Percentiles rank a stretch among this genome's conserved stretches.
Conservation (phyloP, 2,329 filamentous ascomycete genomes). For the Pseudogymnoascus sp. region DNA sequence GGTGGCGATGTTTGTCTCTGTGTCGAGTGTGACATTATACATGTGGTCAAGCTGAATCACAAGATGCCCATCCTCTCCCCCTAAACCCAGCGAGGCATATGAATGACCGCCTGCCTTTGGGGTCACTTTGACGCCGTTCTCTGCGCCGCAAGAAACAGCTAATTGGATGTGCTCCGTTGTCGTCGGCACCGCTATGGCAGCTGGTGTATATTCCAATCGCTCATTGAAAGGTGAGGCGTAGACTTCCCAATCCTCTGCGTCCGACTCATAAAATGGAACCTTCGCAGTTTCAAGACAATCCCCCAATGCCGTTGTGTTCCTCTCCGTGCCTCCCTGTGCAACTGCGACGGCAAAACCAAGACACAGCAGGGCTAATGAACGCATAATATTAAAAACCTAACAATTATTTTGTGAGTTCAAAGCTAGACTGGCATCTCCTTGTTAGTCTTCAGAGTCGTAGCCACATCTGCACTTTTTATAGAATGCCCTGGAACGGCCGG, state of each 20-base stretch:
- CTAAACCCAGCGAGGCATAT: conserved; percentile 40
- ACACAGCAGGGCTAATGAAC: neutral
- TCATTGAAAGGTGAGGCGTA: conserved; percentile 19
- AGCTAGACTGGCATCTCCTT: neutral
- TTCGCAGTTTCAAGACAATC: neutral
- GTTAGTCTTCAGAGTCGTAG: neutral
- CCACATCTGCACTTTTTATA: neutral
- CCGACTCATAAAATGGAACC: neutral
- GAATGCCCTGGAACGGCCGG: neutral
- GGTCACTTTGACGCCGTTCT: conserved; percentile 35
- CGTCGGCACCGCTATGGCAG: conserved; percentile 20
- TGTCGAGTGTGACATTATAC: conserved; percentile 26
- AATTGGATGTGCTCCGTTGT: conserved; percentile 30
- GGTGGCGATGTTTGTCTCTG: conserved; percentile 17
- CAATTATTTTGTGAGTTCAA: neutral
- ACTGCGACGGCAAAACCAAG: neutral
- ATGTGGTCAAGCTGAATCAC: conserved; percentile 35
- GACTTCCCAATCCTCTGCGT: neutral
- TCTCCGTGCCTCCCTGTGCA: neutral
- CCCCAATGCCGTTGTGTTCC: neutral
- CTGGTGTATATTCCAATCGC: conserved; percentile 14
- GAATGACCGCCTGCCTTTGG: conserved; percentile 43
- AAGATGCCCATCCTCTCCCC: conserved; percentile 33
- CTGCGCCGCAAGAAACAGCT: conserved; percentile 36
- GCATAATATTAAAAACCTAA: neutral